A percentile compares a stretch with the other conserved stretches of the same genome.
phyloP scores from a whole-genome alignment of 192 early-diverging fungal genomes.

The Podila minutissima region DNA sequence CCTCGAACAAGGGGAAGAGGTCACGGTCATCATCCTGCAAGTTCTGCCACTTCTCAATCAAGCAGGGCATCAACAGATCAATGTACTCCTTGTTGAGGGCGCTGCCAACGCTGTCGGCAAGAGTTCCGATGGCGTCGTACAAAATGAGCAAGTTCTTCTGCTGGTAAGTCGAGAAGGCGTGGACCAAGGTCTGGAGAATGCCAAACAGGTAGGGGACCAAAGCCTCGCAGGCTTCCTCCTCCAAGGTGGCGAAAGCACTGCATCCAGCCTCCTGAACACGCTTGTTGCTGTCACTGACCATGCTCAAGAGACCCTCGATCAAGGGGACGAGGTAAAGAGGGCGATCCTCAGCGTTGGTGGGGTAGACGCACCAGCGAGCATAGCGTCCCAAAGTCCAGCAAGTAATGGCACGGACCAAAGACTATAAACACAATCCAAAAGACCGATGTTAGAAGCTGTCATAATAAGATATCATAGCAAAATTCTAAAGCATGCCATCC shows the following conservation, averaged over 20 bases:
- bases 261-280: conserved; percentile 98
- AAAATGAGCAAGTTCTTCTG: conserved; percentile 95
- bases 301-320: conserved; percentile 75
- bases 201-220: conserved; percentile 90
- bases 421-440: conserved; percentile 53
- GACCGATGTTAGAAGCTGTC: not conserved
- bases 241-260: conserved; percentile 94
- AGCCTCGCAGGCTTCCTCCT: conserved; percentile 87
- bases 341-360: conserved; percentile 62
- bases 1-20: conserved; percentile 92
- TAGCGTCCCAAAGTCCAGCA: conserved; percentile 99
- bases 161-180: conserved; percentile 93
- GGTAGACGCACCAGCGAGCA: conserved; percentile 79
- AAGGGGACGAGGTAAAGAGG: conserved; percentile 87
- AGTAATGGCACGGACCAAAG: conserved; percentile 95
- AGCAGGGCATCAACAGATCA: conserved; percentile 86
- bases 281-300: conserved; percentile 96
- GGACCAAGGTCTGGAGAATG: conserved; percentile 84
- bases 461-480: not conserved
- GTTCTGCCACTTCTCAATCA: conserved; percentile 87
- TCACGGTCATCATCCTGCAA: conserved; percentile 88
- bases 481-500: not conserved
- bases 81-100: conserved; percentile 87
- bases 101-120: conserved; percentile 90
- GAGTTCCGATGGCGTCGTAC: conserved; percentile 98